Conservation (phyloP, 2,329 filamentous ascomycete genomes). For the Pseudogymnoascus sp. region DNA sequence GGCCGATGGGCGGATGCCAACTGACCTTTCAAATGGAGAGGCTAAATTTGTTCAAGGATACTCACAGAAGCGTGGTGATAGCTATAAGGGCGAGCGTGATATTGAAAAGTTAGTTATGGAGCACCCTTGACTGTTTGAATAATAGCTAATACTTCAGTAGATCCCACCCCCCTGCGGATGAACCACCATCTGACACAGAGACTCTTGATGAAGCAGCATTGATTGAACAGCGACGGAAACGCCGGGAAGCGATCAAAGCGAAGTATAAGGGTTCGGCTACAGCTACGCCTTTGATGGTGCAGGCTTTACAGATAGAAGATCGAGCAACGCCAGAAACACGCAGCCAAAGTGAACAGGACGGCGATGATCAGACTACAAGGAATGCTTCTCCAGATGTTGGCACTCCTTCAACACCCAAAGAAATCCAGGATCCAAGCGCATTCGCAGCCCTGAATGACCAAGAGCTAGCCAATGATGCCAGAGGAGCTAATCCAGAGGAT, state of each 20-base stretch:
- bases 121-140: conserved; percentile 5
- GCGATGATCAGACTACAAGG: conserved; percentile 16
- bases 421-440: conserved; percentile 26
- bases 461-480: conserved; percentile 51
- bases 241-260: conserved; percentile 75
- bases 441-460: conserved; percentile 59
- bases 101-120: conserved; percentile 12
- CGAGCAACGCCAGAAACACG: conserved; percentile 25
- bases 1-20: conserved; percentile 49
- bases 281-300: conserved; percentile 63
- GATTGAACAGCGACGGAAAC: conserved; percentile 75
- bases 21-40: conserved; percentile 51
- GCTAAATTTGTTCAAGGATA: conserved; percentile 60
- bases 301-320: conserved; percentile 37
- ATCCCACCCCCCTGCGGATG: conserved; percentile 31
- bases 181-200: conserved; percentile 40
- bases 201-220: conserved; percentile 72
- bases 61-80: conserved; percentile 40
- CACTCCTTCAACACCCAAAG: conserved; percentile 28
- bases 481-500: conserved; percentile 43
- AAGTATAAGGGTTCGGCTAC: conserved; percentile 66
- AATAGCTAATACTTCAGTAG: conserved; percentile 7
- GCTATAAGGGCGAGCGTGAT: conserved; percentile 13
- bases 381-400: conserved; percentile 28
- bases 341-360: conserved; percentile 16